A percentile compares a stretch with the other conserved stretches of the same genome.
Conservation (phyloP, 495 filamentous ascomycete species). For the Ascodesmis nigricans region DNA sequence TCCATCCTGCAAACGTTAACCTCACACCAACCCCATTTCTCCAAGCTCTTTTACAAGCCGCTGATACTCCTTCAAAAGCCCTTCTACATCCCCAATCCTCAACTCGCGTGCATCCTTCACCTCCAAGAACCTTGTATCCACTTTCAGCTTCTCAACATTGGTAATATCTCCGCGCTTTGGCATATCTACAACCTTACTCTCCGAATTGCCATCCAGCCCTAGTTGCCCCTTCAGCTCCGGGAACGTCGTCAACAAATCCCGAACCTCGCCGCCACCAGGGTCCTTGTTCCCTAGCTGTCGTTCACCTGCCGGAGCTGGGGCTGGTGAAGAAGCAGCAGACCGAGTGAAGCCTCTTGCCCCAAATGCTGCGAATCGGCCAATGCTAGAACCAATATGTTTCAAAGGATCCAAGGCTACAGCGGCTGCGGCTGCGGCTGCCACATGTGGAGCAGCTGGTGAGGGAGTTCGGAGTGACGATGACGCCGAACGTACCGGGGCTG, state of each 20-base stretch:
- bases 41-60: conserved; percentile 48
- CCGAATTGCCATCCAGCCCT: too few relatives aligned
- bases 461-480: conserved; percentile 1
- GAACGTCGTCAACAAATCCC: conserved; percentile 29
- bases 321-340: background rate
- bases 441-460: background rate
- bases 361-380: conserved; percentile 4
- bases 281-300: conserved; percentile 4
- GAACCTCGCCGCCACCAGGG: conserved; percentile 10
- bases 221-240: too few relatives aligned
- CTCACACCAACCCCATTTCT: conserved; percentile 35
- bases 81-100: conserved; percentile 56
- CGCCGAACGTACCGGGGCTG: conserved; percentile 1
- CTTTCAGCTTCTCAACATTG: conserved; percentile 36
- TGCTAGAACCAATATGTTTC: conserved; percentile 3
- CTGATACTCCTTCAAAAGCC: conserved; percentile 71
- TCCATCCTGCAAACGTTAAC: too few relatives aligned
- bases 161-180: conserved; percentile 27
- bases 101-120: conserved; percentile 55
- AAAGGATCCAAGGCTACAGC: conserved; percentile 3
- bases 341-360: conserved; percentile 3
- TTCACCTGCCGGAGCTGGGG: background rate
- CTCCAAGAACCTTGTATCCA: conserved; percentile 63
- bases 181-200: conserved; percentile 28
- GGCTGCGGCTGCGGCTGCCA: background rate